Evolutionary conservation across 805 yeast genomes (phyloP), one percentile per base, ranked within the genome.

Genomic region (Wickerhamiella musiphila): DNA sequence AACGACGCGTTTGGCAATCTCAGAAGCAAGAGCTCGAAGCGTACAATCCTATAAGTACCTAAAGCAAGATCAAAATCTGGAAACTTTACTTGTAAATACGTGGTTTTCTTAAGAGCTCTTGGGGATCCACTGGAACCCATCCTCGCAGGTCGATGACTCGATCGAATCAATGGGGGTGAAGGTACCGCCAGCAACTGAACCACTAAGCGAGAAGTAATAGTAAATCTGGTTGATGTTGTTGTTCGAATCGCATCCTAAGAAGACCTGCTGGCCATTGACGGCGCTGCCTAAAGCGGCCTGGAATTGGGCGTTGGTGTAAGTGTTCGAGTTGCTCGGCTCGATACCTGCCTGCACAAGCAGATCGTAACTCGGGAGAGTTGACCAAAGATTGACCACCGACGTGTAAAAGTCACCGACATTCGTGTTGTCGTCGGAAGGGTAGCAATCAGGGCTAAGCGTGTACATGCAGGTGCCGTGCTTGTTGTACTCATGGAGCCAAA

Each of bases 381-480:
- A 58, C 53, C 64, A 76, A 15, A 78, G 52, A 18, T 61, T 61
- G 33, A 75, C 70, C 1, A 76, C 64, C 24, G 69, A 63, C 31
- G 65, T 63, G 53, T 61, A 78, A 54, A 71, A 82, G 50, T 81
- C 92, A 35, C 69, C 72, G 18, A 78, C 82, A 32, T 60, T 47
- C 43, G 49, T 48, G 36, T 52, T 35, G 33, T 43, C 34, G 26
- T 39, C 42, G 6, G 34, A 29, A 12, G 39, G 20, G 53, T 82
- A 83, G 52, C 96, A 84, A 4, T 52, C 43, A 3, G 90, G 78
- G 35, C 65, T 68, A 28, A 84, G 58, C 1, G 94, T 82, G 29
- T 73, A 68, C 65, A 83, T 73, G 56, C 95, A 84, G 8, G 94
- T 82, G 16, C 84, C 95, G 51, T 84, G 96, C 52, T 84, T 84